Evolutionary conservation across 2,329 filamentous ascomycete genomes (phyloP).

Genomic region (Phaeophleospora eucalypticola): DNA sequence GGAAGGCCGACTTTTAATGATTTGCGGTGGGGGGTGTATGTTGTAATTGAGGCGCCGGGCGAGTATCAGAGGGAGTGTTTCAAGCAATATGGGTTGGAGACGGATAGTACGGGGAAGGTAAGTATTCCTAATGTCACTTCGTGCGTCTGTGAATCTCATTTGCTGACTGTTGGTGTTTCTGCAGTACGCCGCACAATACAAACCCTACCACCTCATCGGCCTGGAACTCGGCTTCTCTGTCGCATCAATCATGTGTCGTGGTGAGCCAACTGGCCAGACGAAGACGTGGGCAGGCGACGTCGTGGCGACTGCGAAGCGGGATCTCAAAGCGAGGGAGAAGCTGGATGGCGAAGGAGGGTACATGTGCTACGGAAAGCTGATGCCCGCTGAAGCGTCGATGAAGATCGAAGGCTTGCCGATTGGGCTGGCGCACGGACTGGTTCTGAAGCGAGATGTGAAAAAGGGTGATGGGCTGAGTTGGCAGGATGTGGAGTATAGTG

Average conservation of each 20-base stretch:
- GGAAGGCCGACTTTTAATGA: conserved; percentile 41
- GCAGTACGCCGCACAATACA: conserved; percentile 43
- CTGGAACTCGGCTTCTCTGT: conserved; percentile 45
- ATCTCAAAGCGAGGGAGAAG: conserved; percentile 43
- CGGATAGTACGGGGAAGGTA: conserved; percentile 36
- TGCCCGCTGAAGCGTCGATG: conserved; percentile 40
- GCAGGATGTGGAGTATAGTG: conserved; percentile 44
- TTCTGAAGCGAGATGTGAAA: conserved; percentile 40
- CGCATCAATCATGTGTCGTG: conserved; percentile 44
- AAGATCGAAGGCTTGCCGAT: conserved; percentile 42
- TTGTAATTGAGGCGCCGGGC: conserved; percentile 41
- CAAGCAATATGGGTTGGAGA: conserved; percentile 45
- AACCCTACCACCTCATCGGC: conserved; percentile 48
- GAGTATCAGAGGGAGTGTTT: conserved; percentile 44
- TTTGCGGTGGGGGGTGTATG: conserved; percentile 44
- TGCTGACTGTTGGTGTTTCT: not conserved
- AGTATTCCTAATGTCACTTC: not conserved
- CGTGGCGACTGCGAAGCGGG: conserved; percentile 46
- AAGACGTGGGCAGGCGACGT: conserved; percentile 44
- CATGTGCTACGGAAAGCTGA: conserved; percentile 44
- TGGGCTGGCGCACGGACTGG: conserved; percentile 42
- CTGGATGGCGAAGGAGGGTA: conserved; percentile 46
- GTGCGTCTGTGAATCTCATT: no score
- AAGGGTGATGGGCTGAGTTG: conserved; percentile 43
- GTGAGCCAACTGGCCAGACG: conserved; percentile 45